Percentiles rank a stretch among this genome's conserved stretches.
These are phyloP conservation scores for Erodium texanum DNA, from an alignment of 441 rosid species.

Conservation along the genomic window DNA sequence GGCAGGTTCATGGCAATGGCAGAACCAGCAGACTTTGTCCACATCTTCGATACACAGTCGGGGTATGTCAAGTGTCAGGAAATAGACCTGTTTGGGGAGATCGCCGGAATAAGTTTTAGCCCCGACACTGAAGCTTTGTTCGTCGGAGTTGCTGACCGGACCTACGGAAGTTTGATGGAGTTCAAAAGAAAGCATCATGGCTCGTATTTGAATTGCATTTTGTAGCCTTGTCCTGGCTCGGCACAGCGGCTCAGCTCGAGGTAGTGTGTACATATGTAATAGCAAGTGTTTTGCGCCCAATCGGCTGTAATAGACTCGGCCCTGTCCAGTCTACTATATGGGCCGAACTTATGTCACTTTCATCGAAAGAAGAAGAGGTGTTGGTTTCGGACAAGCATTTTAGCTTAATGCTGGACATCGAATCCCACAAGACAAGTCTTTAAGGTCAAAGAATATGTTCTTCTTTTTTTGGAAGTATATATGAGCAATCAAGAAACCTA, in stretches of 20 bases:
- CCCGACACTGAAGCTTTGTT: slow-evolving; percentile 57
- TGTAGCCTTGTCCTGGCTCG: neutral
- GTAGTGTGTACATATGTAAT: neutral
- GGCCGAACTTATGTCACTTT: neutral
- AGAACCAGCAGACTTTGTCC: slow-evolving; percentile 68
- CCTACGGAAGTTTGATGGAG: slow-evolving; percentile 62
- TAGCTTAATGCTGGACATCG: no score
- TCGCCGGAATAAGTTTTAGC: slow-evolving; percentile 62
- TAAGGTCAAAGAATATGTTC: no score
- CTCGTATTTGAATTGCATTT: slow-evolving; percentile 23
- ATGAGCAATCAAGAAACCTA: no score
- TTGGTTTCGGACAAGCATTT: no score
- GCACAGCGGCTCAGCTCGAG: no score
- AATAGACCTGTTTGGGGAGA: slow-evolving; percentile 65
- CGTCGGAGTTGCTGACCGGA: slow-evolving; percentile 56
- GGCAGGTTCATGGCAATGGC: slow-evolving; percentile 68
- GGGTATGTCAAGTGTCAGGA: slow-evolving; percentile 45
- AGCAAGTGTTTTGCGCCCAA: neutral
- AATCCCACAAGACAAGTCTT: no score
- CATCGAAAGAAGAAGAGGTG: neutral
- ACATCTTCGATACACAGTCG: slow-evolving; percentile 40
- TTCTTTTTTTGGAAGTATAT: no score
- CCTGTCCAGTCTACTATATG: no score
- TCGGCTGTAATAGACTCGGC: no score
- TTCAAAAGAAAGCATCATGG: slow-evolving; percentile 34